These are phyloP conservation scores for Prunus campanulata DNA, from an alignment of 306 rosid species.

Conservation along the genomic window DNA sequence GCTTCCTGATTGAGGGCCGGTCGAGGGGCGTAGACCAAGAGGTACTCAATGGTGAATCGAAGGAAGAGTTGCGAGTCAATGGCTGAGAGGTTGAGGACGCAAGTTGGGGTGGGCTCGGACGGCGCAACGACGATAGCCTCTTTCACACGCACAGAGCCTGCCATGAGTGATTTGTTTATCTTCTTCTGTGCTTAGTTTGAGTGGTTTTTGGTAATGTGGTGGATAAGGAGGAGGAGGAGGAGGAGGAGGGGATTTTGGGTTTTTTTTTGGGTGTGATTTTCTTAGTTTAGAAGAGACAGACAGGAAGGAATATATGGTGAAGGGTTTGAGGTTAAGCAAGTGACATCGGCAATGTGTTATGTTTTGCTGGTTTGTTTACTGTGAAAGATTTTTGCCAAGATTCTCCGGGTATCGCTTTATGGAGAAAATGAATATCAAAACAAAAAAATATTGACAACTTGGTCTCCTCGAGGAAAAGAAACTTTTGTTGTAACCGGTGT, in stretches of 20 bases:
- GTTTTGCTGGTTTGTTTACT: constrained; percentile 37
- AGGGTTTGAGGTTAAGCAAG: not conserved
- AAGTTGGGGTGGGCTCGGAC: constrained; percentile 59
- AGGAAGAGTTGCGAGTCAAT: constrained; percentile 87
- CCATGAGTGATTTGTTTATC: constrained; percentile 31
- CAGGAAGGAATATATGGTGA: constrained; percentile 10
- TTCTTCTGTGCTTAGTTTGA: not conserved
- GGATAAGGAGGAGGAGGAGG: not conserved
- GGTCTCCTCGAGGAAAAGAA: not conserved
- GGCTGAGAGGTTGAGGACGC: constrained; percentile 59
- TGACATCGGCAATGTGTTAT: constrained; percentile 33
- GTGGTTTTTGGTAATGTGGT: not conserved
- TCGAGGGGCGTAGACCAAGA: constrained; percentile 44
- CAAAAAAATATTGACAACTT: constrained; percentile 48
- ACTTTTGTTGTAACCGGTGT: too few relatives aligned
- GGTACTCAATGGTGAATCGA: constrained; percentile 84
- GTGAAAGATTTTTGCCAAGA: constrained; percentile 78
- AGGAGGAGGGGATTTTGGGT: not conserved
- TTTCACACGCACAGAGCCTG: constrained; percentile 50
- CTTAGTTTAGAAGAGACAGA: constrained; percentile 10
- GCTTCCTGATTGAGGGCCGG: constrained; percentile 29
- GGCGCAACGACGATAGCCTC: constrained; percentile 59
- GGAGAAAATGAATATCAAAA: constrained; percentile 47
- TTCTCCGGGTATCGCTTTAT: constrained; percentile 65
- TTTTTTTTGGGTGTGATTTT: not conserved